Evolutionary conservation across 352 stramenopile species (phyloP), one percentile per base, ranked within the genome.

Genomic region (Globisporangium emineosum): DNA sequence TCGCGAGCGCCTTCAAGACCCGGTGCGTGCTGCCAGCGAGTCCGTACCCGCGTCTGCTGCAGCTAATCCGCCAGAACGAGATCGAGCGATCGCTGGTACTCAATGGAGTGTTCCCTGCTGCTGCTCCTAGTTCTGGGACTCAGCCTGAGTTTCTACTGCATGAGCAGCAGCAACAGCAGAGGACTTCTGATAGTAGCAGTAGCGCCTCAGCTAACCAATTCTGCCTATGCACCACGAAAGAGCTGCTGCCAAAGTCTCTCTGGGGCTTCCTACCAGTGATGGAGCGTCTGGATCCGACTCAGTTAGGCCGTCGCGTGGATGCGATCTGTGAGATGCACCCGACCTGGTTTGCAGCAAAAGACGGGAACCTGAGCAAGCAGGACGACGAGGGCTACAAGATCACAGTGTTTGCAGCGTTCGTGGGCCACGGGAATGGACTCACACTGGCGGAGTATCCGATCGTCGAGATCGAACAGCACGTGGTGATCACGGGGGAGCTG

Each of bases 41-140:
- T 53, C 73, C 76, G 29, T 86, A 79, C 57, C 64, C 70, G 1
- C 29, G 49, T 5, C 61, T 86, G 29, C 70, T 89, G 25, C 17
- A 61, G 12, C 56, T 71, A 23, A 32, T 86, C 19, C 73, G 73
- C 4, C 71, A 70, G 37, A 58, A 53, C 10, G 73, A 79, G 45
- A 63, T 77, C 47, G 55, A 49, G n/a, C 60, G 60, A 3, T 30
- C 52, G 35, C 54, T 71, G 17, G 37, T 60, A 25, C 62, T 76
- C 12, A 35, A 58, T 49, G 32, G 52, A 5, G 7, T 42, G 12
- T 47, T 57, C 52, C 1, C 21, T 3, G 2, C 33, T n/a, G 6
- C 5, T 12, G n/a, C 25, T 33, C 27, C 53, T 3, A 45, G 54
- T 23, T 47, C 40, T 47, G 40, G 40, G 21, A 8, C 40, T 6